Evolutionary conservation across 2,329 filamentous ascomycete species (phyloP), one percentile per base, ranked within the genome.

Genomic region (Fusarium illudens): DNA sequence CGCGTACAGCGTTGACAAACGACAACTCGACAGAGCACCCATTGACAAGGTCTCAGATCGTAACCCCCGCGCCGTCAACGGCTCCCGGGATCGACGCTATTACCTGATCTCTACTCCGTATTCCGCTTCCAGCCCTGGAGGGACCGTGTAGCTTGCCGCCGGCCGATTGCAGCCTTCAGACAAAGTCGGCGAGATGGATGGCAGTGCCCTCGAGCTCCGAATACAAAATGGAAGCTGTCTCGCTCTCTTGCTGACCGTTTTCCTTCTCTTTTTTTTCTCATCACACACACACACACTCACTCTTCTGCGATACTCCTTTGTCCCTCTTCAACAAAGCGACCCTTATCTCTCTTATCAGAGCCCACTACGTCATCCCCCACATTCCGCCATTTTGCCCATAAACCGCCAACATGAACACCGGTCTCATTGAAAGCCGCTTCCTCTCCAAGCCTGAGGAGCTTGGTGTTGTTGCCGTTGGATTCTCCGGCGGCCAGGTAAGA

Each of bases 401-500:
- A 71, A 57, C 60, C 56, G 55, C 46, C 42, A 74, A 64, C 67
- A 85, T 86, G 82, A 83, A 85, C 73, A 86, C 84, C 55, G 84
- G 84, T 58, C 83, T 84, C 77, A 77, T 87, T 69, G 78, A 82
- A 70, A 85, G 84, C 77, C 94, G 91, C 76, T 98, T 97, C 83
- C 90, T 98, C 72, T 85, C 90, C 68, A 86, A 90, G 76, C 87
- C 89, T 30, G 86, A 92, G 76, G 90, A 98, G 75, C 86, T 99
- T 68, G 96, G 95, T 66, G 87, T 99, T 59, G 93, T 98, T 34
- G 94, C 95, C 51, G 96, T 98, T 34, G 95, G 95, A 67, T 99
- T 98, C 84, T 97, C 94, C 56, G 95, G 95, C 71, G 96, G 96
- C 60, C 96, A 97, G 89, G 94, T 96, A 89, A 73, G 84, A 75